These are phyloP conservation scores for Neofusicoccum umdonicola DNA, from an alignment of 2,329 filamentous ascomycete species.

Conservation along the genomic window DNA sequence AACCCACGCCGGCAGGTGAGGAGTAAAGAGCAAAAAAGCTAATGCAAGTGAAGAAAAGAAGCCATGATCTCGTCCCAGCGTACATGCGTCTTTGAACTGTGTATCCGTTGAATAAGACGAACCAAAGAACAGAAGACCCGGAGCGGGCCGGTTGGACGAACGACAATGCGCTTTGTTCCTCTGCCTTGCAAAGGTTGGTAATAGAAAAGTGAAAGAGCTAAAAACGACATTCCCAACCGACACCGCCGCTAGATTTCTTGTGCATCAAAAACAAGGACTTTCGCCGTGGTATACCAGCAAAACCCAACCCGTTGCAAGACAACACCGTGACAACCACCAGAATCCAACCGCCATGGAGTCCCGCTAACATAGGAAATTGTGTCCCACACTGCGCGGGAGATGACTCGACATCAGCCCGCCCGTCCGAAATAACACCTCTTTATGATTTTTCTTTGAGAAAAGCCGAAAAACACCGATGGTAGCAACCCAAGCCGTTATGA, in stretches of 20 bases:
- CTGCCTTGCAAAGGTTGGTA: conserved; percentile 1
- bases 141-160: conserved; percentile 11
- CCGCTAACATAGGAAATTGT: conserved; percentile 42
- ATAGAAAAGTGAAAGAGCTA: conserved; percentile 12
- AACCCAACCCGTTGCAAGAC: conserved; percentile 17
- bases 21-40: neutral
- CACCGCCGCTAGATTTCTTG: conserved; percentile 35
- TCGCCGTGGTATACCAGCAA: conserved; percentile 41
- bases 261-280: conserved; percentile 26
- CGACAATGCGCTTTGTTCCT: conserved; percentile 13
- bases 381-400: conserved; percentile 22
- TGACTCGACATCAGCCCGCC: conserved; percentile 10
- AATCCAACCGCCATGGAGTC: conserved; percentile 15
- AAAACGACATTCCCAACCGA: conserved; percentile 25
- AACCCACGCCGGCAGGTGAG: conserved; percentile 9
- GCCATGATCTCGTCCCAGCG: conserved; percentile 35
- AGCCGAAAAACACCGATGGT: conserved; percentile 19
- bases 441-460: conserved; percentile 18
- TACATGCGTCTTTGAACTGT: conserved; percentile 28
- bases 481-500: conserved; percentile 30
- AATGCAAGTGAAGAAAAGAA: conserved; percentile 23
- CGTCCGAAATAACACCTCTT: conserved; percentile 19
- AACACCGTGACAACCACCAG: conserved; percentile 17
- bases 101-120: conserved; percentile 13
- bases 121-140: conserved; percentile 15